Conservation (phyloP, 192 early-diverging fungal genomes). For the Backusella tarrabulga region DNA sequence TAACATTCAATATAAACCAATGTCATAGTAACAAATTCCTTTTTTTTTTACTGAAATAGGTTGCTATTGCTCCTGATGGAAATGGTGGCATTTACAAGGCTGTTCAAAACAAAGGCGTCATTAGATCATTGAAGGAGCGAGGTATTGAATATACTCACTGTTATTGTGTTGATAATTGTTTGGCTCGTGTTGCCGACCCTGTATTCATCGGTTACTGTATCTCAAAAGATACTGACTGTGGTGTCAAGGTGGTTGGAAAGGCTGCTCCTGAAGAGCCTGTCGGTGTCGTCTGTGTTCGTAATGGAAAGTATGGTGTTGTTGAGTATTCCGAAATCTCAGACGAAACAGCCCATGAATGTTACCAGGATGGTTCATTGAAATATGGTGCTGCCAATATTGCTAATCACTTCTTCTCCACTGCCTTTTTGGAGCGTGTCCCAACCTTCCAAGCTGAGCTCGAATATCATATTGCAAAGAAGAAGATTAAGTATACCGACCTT, state of each 20-base stretch:
- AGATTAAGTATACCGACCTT: slow-evolving; percentile 88
- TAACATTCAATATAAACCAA: neutral
- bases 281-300: slow-evolving; percentile 90
- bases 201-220: slow-evolving; percentile 94
- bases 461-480: slow-evolving; percentile 97
- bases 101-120: slow-evolving; percentile 75
- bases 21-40: neutral
- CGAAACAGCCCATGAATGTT: slow-evolving; percentile 64
- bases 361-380: slow-evolving; percentile 66
- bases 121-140: slow-evolving; percentile 75
- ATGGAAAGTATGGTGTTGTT: slow-evolving; percentile 82
- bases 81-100: slow-evolving; percentile 91
- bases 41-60: slow-evolving; percentile 21
- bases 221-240: slow-evolving; percentile 86
- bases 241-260: slow-evolving; percentile 94
- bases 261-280: slow-evolving; percentile 82
- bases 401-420: slow-evolving; percentile 96
- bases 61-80: slow-evolving; percentile 84
- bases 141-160: slow-evolving; percentile 90
- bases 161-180: slow-evolving; percentile 97
- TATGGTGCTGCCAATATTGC: slow-evolving; percentile 97
- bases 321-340: slow-evolving; percentile 95
- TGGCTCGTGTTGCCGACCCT: slow-evolving; percentile 96
- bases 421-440: slow-evolving; percentile 84
- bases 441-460: slow-evolving; percentile 80